These are phyloP conservation scores for Suillus variegatus DNA, from an alignment of 768 basidiomycete species.

Conservation along the genomic window DNA sequence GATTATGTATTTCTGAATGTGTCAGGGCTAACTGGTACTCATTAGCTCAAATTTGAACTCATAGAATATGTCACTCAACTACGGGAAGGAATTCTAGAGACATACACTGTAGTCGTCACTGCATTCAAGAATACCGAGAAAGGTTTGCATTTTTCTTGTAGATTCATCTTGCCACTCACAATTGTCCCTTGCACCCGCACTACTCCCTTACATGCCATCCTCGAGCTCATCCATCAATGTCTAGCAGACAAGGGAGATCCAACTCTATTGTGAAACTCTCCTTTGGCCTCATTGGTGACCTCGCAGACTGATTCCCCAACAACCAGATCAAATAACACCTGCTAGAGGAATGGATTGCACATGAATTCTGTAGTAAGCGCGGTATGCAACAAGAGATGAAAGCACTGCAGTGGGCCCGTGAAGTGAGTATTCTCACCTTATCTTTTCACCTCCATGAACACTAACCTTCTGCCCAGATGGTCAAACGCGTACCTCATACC, in stretches of 20 bases:
- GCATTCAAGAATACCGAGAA: constrained; percentile 63
- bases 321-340: constrained; percentile 82
- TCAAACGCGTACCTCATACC: constrained; percentile 50
- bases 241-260: constrained; percentile 75
- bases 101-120: neutral
- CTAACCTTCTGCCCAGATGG: constrained; percentile 50
- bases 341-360: constrained; percentile 76
- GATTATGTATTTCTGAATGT: neutral
- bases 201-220: constrained; percentile 75
- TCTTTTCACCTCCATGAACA: neutral
- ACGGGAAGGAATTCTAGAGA: neutral
- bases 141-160: constrained; percentile 40
- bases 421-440: constrained; percentile 51
- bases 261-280: constrained; percentile 69
- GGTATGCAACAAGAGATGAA: constrained; percentile 78
- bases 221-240: constrained; percentile 81
- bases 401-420: constrained; percentile 91
- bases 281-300: constrained; percentile 89
- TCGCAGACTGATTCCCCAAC: constrained; percentile 83
- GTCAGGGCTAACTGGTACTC: neutral
- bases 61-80: neutral
- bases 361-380: constrained; percentile 70
- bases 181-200: constrained; percentile 21
- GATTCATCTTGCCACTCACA: constrained; percentile 4
- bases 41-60: neutral